Percentiles rank a stretch among this genome's conserved stretches.
phyloP scores from a whole-genome alignment of 2,329 filamentous ascomycete genomes.

The Xylaria arbuscula region DNA sequence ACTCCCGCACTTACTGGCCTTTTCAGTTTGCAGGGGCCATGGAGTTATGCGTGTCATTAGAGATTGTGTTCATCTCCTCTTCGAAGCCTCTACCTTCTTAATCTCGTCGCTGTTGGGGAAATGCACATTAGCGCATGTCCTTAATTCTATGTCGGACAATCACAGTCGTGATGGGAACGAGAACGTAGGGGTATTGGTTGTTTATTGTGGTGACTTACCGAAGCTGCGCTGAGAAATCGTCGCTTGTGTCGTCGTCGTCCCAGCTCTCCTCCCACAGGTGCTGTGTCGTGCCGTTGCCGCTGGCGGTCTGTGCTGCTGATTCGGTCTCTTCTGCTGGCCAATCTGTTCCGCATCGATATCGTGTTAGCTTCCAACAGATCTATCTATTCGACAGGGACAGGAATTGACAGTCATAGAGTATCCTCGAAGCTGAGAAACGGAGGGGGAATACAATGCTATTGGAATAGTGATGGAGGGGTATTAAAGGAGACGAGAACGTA shows the following conservation, averaged over 20 bases:
- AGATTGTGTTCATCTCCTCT: constrained; percentile 64
- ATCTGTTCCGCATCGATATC: constrained; percentile 65
- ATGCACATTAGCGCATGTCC: constrained; percentile 4
- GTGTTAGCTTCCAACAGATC: constrained; percentile 18
- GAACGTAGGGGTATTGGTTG: neutral
- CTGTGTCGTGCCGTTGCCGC: constrained; percentile 71
- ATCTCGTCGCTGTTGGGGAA: constrained; percentile 77
- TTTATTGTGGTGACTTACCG: constrained; percentile 69
- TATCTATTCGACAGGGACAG: neutral
- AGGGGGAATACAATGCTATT: neutral
- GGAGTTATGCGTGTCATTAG: neutral
- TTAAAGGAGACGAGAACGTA: no score
- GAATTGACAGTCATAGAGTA: neutral
- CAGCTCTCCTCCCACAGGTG: constrained; percentile 99
- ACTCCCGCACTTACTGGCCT: neutral
- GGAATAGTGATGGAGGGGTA: neutral
- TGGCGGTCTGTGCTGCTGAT: constrained; percentile 59
- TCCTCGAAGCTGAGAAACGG: neutral
- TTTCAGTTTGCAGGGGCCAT: neutral
- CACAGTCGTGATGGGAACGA: neutral
- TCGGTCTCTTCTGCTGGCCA: constrained; percentile 94
- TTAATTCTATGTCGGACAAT: no score
- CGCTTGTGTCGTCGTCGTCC: constrained; percentile 97
- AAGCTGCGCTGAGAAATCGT: constrained; percentile 95
- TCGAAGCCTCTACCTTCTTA: constrained; percentile 88